A percentile compares a stretch with the other conserved stretches of the same genome.
Evolutionary conservation across 371 early-diverging fungal genomes (phyloP).

Genomic region (Sporodiniella umbellata): DNA sequence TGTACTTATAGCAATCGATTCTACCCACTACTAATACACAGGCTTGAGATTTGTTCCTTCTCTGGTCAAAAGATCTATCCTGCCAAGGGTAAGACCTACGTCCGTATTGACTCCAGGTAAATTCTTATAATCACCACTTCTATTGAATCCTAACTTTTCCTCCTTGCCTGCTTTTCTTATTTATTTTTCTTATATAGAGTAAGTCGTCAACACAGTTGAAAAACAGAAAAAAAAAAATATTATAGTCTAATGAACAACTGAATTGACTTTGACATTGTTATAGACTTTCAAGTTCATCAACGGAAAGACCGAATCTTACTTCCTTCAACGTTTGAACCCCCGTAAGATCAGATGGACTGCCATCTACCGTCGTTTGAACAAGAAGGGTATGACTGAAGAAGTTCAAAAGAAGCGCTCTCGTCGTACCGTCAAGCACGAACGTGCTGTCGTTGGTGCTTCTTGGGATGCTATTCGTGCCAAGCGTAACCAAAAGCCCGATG

Average conservation of each 20-base stretch:
- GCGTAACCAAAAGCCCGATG: constrained; percentile 93
- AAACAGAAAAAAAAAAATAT: neutral
- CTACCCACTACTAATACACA: no score
- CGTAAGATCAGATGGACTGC: constrained; percentile 97
- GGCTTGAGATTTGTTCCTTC: constrained; percentile 92
- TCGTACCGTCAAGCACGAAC: constrained; percentile 93
- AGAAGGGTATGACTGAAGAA: constrained; percentile 97
- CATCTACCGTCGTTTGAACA: constrained; percentile 96
- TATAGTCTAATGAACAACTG: no score
- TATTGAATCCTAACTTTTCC: neutral
- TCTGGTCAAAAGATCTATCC: constrained; percentile 99
- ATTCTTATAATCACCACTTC: neutral
- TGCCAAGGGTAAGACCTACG: constrained; percentile 91
- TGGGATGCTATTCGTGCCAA: constrained; percentile 94
- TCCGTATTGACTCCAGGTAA: constrained; percentile 85
- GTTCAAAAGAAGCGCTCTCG: constrained; percentile 94
- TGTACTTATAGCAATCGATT: neutral
- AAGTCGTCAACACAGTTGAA: neutral
- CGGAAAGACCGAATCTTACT: constrained; percentile 94
- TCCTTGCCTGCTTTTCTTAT: no score
- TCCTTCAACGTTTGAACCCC: constrained; percentile 95
- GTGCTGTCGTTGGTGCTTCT: constrained; percentile 94
- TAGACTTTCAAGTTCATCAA: constrained; percentile 94
- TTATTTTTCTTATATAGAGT: constrained; percentile 12
- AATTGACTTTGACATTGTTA: no score